phyloP scores from a whole-genome alignment of 1,139 yeast species.

The Debaryomyces robertsiae region DNA sequence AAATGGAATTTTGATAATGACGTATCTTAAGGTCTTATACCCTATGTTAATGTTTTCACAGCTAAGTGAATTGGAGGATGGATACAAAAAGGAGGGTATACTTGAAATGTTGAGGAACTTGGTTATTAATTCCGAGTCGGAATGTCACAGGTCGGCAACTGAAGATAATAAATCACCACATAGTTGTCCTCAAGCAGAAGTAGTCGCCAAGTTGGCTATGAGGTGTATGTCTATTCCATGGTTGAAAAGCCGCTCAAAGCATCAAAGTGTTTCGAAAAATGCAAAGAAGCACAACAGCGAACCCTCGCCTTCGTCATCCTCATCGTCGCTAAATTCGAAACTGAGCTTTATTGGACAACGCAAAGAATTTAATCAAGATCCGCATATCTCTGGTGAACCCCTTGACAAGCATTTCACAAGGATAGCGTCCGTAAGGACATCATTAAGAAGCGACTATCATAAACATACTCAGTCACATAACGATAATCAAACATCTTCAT shows the following conservation, averaged over 20 bases:
- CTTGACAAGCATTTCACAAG: slow-evolving; percentile 31
- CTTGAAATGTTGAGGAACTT: slow-evolving; percentile 53
- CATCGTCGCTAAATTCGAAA: slow-evolving; percentile 10
- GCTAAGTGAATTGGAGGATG: slow-evolving; percentile 46
- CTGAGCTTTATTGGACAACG: slow-evolving; percentile 9
- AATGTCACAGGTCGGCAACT: slow-evolving; percentile 3
- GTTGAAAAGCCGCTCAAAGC: slow-evolving; percentile 35
- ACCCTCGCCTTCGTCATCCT: slow-evolving; percentile 10
- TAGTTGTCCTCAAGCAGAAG: slow-evolving; percentile 29
- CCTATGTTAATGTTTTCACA: slow-evolving; percentile 74
- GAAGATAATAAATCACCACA: slow-evolving; percentile 11
- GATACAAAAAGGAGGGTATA: slow-evolving; percentile 62
- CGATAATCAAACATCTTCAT: slow-evolving; percentile 10
- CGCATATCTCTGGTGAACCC: slow-evolving; percentile 26
- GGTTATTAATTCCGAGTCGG: slow-evolving; percentile 26
- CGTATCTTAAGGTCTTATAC: slow-evolving; percentile 73
- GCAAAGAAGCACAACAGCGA: background rate
- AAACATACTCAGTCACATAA: slow-evolving; percentile 38
- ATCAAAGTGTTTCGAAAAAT: background rate
- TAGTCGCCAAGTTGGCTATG: slow-evolving; percentile 61
- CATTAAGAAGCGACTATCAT: slow-evolving; percentile 41
- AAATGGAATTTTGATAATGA: slow-evolving; percentile 57
- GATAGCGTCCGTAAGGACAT: slow-evolving; percentile 43
- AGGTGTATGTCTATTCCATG: slow-evolving; percentile 63
- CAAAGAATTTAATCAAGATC: slow-evolving; percentile 10